Evolutionary conservation across 1,284 basidiomycete genomes (phyloP).

Genomic region (Malassezia restricta): DNA sequence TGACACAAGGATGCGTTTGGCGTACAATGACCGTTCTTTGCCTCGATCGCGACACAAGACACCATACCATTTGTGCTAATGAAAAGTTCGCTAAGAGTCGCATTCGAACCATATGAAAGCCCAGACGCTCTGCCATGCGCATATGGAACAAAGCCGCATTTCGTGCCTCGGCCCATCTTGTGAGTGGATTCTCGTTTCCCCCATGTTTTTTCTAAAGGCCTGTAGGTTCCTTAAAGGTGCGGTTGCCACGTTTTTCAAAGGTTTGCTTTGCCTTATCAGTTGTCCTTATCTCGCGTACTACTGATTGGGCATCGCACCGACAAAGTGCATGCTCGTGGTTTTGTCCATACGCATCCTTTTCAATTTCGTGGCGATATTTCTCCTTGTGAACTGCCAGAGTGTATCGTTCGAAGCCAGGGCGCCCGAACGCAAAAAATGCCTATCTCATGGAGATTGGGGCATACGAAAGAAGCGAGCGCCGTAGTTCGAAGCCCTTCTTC

Average conservation of each 20-base stretch:
- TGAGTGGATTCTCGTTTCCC: slow-evolving; percentile 63
- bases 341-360: not conserved
- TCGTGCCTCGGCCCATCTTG: slow-evolving; percentile 73
- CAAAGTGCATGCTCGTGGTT: not conserved
- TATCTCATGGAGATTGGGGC: slow-evolving; percentile 30
- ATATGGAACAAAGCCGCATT: slow-evolving; percentile 58
- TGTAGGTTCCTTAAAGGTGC: slow-evolving; percentile 12
- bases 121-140: slow-evolving; percentile 53
- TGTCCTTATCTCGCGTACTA: slow-evolving; percentile 15
- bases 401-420: not conserved
- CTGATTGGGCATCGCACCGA: not conserved
- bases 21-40: slow-evolving; percentile 54
- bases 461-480: slow-evolving; percentile 51
- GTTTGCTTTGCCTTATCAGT: slow-evolving; percentile 14
- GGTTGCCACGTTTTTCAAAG: slow-evolving; percentile 3
- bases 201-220: slow-evolving; percentile 19
- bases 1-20: slow-evolving; percentile 57
- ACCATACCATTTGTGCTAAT: no score
- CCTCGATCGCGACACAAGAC: slow-evolving; percentile 47
- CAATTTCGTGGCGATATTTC: slow-evolving; percentile 16
- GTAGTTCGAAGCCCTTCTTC: slow-evolving; percentile 59
- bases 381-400: slow-evolving; percentile 17
- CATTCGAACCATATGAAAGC: no score
- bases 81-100: no score
- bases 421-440: slow-evolving; percentile 31